Evolutionary conservation across 2,329 filamentous ascomycete genomes (phyloP).

Genomic region (Iodosphaeria phyllophila): DNA sequence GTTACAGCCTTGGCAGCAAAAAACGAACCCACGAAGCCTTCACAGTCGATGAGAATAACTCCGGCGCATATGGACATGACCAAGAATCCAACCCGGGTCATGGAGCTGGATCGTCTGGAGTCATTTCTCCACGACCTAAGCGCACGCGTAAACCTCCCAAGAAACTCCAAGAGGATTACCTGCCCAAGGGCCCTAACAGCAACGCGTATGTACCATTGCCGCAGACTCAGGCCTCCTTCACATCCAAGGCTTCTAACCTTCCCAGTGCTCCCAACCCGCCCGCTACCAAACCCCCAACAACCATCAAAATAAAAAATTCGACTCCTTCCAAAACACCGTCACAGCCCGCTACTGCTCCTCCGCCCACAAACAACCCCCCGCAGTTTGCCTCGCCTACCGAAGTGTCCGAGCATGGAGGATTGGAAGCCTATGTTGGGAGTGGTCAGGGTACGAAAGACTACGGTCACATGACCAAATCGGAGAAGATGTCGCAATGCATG

Average conservation of each 20-base stretch:
- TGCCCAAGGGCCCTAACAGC: slow-evolving; percentile 4
- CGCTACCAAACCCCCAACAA: no score
- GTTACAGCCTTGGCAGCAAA: slow-evolving; percentile 33
- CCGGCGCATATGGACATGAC: slow-evolving; percentile 14
- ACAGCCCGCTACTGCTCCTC: background rate
- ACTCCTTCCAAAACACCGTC: slow-evolving; percentile 2
- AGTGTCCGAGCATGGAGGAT: slow-evolving; percentile 1
- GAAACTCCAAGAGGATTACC: slow-evolving; percentile 9
- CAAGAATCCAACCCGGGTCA: slow-evolving; percentile 8
- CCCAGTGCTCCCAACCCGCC: slow-evolving; percentile 6
- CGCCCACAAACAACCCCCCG: slow-evolving; percentile 5
- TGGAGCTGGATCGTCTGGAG: no score
- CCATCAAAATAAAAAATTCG: slow-evolving; percentile 17
- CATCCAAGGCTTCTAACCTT: background rate
- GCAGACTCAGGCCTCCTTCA: slow-evolving; percentile 2
- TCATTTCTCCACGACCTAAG: slow-evolving; percentile 13
- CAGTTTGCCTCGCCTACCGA: slow-evolving; percentile 5
- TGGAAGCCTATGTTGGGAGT: slow-evolving; percentile 8
- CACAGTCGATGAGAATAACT: slow-evolving; percentile 26
- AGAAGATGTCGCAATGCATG: slow-evolving; percentile 49
- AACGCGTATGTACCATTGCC: slow-evolving; percentile 3
- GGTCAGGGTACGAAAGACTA: slow-evolving; percentile 30
- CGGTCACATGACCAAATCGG: slow-evolving; percentile 41
- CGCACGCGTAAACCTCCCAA: slow-evolving; percentile 10
- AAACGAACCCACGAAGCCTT: slow-evolving; percentile 35